Percentiles rank a stretch among this genome's conserved stretches.
Conservation (phyloP, 208 protist genomes). For the Leishmania aethiopica region DNA sequence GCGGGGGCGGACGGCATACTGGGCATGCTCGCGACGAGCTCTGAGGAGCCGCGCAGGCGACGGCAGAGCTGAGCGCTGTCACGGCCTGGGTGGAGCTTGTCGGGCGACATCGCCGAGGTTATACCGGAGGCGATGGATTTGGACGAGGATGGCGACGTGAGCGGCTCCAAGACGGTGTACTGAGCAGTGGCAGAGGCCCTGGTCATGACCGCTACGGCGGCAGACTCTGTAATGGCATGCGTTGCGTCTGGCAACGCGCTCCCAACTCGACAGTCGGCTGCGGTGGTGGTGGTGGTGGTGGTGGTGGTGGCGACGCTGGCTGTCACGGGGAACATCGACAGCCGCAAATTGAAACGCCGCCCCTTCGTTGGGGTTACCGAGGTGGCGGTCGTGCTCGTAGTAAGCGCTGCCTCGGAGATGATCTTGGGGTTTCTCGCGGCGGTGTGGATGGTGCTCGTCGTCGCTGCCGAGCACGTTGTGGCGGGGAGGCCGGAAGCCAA, state of each 20-base stretch:
- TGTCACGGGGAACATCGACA: neutral
- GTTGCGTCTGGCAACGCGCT: neutral
- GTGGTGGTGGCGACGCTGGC: neutral
- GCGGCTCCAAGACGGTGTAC: neutral
- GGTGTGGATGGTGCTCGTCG: neutral
- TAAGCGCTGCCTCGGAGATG: neutral
- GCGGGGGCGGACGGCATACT: neutral
- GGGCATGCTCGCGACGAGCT: neutral
- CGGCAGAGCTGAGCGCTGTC: neutral
- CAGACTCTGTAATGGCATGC: neutral
- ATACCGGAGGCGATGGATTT: neutral
- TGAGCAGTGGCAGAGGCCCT: neutral
- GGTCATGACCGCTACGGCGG: neutral
- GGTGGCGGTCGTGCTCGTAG: neutral
- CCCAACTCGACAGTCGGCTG: neutral
- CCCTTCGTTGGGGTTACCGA: neutral
- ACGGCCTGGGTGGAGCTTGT: neutral
- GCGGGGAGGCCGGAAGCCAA: neutral
- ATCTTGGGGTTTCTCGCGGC: neutral
- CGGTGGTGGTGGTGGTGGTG: neutral
- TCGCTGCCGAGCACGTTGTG: neutral
- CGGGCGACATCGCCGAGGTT: neutral
- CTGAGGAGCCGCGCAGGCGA: neutral
- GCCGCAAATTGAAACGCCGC: neutral
- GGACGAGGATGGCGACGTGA: neutral